Evolutionary conservation across 2,329 filamentous ascomycete genomes (phyloP), one percentile per base, ranked within the genome.

Genomic region (Trematosphaeria pertusa): DNA sequence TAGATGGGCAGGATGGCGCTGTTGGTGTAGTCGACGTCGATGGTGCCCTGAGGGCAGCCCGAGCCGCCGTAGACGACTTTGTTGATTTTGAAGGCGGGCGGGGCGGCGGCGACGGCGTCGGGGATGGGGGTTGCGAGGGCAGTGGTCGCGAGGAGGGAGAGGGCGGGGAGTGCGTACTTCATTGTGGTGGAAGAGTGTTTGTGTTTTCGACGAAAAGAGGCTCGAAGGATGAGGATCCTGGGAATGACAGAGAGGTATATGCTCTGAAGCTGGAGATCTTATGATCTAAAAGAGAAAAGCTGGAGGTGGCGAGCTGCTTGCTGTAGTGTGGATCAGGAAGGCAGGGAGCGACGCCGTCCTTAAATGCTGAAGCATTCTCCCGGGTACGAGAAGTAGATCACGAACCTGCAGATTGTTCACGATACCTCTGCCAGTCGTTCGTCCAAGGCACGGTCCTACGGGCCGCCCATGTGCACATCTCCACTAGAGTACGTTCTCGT

Each of bases 1-100:
- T 61, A 56, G 39, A 71, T 69, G 15, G 68, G 68, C 4, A 71
- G 46, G 20, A 70, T 51, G 19, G 43, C 43, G 47, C 59, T 54
- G 43, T 68, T 60, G 20, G 59, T 67, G 58, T 60, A 69, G 43
- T 63, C 42, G 38, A 70, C 47, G 46, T 71, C 59, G 43, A 71
- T 64, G 50, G 64, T 68, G 39, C 65, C 68, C 46, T 68, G 65
- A 2, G 68, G 68, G 40, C 68, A 71, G 22, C 68, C 68, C 2
- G 64, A 68, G 43, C 68, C 68, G 26, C 65, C 68, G 8, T 52
- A 63, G 28, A 65, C 46, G 31, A 69, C 59, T 9, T 57, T 63
- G 9, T 52, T 56, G 56, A 71, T 68, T 12, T 59, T 67, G 58
- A 68, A 70, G 6, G 62, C 52, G 1, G 60, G 48, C 5, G 67